phyloP scores from a whole-genome alignment of 495 filamentous ascomycete species.

The Letharia columbiana region DNA sequence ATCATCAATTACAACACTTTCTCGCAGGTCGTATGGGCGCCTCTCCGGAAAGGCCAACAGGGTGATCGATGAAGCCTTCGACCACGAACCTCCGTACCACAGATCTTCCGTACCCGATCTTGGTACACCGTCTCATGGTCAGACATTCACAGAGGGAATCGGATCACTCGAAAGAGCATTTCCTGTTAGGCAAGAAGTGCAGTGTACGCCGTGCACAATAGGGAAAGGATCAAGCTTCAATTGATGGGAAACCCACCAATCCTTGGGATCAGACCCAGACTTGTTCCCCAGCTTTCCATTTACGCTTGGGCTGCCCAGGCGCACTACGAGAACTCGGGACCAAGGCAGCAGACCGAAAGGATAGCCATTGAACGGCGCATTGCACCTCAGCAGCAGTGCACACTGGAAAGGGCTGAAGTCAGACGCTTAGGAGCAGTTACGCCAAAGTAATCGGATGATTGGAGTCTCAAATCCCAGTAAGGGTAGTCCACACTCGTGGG shows the following conservation, averaged over 20 bases:
- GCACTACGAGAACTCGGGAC: too few species aligned
- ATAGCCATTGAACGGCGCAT: neutral
- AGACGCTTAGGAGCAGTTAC: neutral
- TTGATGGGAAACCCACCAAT: neutral
- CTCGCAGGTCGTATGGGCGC: too few species aligned
- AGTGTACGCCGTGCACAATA: neutral
- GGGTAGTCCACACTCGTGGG: neutral
- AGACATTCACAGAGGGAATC: neutral
- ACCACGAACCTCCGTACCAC: neutral
- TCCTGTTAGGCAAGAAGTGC: neutral
- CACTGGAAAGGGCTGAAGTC: neutral
- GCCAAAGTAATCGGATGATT: neutral
- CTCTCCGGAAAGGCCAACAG: neutral
- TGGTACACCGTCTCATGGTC: neutral
- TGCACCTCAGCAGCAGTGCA: neutral
- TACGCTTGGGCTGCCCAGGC: neutral
- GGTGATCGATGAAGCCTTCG: neutral
- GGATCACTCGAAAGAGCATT: neutral
- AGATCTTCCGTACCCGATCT: too few species aligned
- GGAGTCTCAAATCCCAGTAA: neutral
- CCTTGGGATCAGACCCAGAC: neutral
- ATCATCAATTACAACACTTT: too few species aligned
- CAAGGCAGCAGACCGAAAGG: neutral
- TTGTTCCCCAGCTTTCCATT: neutral
- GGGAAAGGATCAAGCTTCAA: neutral